A percentile compares a stretch with the other conserved stretches of the same genome.
Conservation (phyloP, 805 yeast species). For the Kazachstania africana region DNA sequence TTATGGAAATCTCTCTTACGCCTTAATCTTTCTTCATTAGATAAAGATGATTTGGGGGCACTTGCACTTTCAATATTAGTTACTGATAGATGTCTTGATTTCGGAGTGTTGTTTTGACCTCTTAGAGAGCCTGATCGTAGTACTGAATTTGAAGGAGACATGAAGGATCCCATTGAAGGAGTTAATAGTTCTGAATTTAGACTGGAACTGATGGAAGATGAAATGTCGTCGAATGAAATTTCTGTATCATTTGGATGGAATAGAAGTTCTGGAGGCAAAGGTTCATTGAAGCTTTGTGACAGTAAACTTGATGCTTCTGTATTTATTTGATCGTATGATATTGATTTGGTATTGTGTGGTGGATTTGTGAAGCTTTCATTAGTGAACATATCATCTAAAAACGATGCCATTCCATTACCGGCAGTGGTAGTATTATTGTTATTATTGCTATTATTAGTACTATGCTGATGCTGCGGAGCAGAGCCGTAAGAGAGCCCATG, state of each 20-base stretch:
- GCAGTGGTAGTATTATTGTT: slow-evolving; percentile 2
- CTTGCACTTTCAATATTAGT: slow-evolving; percentile 5
- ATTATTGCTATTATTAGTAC: slow-evolving; percentile 1
- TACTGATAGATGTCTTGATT: slow-evolving; percentile 24
- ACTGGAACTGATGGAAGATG: slow-evolving; percentile 23
- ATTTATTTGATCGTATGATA: not conserved
- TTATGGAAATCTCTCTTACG: slow-evolving; percentile 84
- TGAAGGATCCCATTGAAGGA: slow-evolving; percentile 7
- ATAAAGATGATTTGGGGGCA: slow-evolving; percentile 13
- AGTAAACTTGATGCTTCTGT: not conserved
- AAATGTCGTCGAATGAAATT: slow-evolving; percentile 17
- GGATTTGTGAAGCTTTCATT: slow-evolving; percentile 1
- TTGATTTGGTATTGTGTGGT: not conserved
- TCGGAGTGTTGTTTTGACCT: slow-evolving; percentile 9
- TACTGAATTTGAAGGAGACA: slow-evolving; percentile 14
- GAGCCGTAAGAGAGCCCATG: not conserved
- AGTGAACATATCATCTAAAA: slow-evolving; percentile 16
- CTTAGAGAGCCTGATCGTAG: slow-evolving; percentile 11
- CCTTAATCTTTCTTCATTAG: slow-evolving; percentile 53
- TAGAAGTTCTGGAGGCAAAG: slow-evolving; percentile 9
- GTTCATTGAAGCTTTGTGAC: slow-evolving; percentile 2
- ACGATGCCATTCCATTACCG: too few relatives aligned
- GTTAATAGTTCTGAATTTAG: slow-evolving; percentile 16
- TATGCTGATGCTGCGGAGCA: not conserved
- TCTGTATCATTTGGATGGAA: slow-evolving; percentile 13